Evolutionary conservation across 176 grass and related monocot genomes (phyloP), one percentile per base, ranked within the genome.

Genomic region (Melocanna baccifera): DNA sequence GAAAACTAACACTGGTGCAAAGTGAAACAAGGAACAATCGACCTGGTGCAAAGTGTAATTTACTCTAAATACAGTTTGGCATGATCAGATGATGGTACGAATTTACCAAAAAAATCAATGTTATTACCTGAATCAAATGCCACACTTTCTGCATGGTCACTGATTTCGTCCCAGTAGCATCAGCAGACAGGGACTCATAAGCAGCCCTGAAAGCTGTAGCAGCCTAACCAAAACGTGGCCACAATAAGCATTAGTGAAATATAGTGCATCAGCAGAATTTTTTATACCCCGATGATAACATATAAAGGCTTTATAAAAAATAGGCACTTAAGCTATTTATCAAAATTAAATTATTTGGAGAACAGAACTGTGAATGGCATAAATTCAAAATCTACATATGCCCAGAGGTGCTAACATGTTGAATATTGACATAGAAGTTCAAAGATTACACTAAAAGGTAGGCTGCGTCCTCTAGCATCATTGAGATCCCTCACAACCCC

Each of bases 71-170:
- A 69, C 14, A 50, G 61, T 16, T 52, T 2, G 7, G 80, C 8
- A 40, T 69, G 11, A 62, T 61, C 39, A 69, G 28, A 57, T 69
- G 43, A 56, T 34, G 29, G 62, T 75, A 61, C 28, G 30, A 46
- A 16, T 69, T 78, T 9, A 26, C 14, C 71, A 15, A 16, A 15
- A 61, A 77, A 77, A 57, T 32, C 11, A 76, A 73, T 14, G 46
- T 19, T 69, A 23, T 84, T 94, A 96, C 96, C 93, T 96, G 87
- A 87, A 96, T 85, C 36, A 99, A 87, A 58, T 96, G 93, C 93
- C 96, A 99, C 78, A 96, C 69, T 99, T 99, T 96, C 80, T 92
- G 96, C 93, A 99, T 94, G 22, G 89, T 94, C 64, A 96, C 93
- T 62, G 96, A 94, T 55, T 94, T 99, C 28, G 53, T 86, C 71